phyloP scores from a whole-genome alignment of 768 basidiomycete species.

The Boletus vinaceobasis region DNA sequence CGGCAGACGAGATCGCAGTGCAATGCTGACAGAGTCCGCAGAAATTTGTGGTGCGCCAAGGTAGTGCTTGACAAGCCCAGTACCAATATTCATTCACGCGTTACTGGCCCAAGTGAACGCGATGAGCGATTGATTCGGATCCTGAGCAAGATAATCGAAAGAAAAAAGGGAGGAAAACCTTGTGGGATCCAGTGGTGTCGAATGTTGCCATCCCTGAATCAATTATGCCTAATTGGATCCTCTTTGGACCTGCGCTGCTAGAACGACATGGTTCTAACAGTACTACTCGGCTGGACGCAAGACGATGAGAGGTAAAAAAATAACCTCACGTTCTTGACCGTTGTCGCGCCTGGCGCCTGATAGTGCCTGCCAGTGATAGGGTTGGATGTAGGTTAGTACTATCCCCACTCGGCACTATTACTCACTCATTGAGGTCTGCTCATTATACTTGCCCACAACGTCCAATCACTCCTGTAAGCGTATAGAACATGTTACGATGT shows the following conservation, averaged over 20 bases:
- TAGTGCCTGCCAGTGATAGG: not conserved
- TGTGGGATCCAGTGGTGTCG: not conserved
- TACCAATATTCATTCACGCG: constrained; percentile 1
- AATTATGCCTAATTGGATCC: constrained; percentile 13
- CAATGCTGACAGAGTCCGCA: not conserved
- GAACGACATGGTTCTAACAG: not conserved
- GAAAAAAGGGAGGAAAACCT: not conserved
- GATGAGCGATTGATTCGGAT: not conserved
- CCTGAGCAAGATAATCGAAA: not conserved
- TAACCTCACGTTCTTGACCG: not conserved
- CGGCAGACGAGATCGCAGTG: not conserved
- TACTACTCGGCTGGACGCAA: not conserved
- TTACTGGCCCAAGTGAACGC: not conserved
- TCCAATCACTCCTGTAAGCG: not conserved
- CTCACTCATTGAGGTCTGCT: no score
- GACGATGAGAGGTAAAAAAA: constrained; percentile 3
- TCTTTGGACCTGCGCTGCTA: not conserved
- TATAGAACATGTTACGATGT: not conserved
- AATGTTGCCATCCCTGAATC: not conserved
- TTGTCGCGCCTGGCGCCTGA: not conserved
- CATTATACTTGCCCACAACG: no score
- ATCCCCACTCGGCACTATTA: not conserved
- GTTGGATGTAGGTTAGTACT: not conserved
- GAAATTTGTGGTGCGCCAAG: not conserved
- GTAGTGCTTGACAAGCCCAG: not conserved